Evolutionary conservation across 2,329 filamentous ascomycete species (phyloP).

Genomic region (Mycosphaerella sp.): DNA sequence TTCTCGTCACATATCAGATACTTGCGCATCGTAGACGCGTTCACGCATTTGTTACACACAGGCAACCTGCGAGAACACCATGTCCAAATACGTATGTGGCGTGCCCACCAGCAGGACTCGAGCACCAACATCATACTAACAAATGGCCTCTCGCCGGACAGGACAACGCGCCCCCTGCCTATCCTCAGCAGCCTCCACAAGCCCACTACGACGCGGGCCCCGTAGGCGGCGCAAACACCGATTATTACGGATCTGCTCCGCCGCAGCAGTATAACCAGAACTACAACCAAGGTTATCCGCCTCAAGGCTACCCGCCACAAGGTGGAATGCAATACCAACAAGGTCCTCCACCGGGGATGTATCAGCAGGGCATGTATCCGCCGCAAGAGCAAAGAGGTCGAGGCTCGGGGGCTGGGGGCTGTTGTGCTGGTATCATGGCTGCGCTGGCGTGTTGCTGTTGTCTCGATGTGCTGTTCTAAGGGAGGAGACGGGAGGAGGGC

Average conservation of each 20-base stretch:
- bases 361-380: slow-evolving; percentile 25
- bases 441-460: slow-evolving; percentile 44
- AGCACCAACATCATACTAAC: not conserved
- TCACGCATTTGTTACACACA: not conserved
- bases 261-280: slow-evolving; percentile 8
- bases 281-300: not conserved
- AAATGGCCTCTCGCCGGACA: not conserved
- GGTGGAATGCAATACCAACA: slow-evolving; percentile 30
- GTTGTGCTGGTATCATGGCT: slow-evolving; percentile 33
- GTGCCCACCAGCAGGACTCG: not conserved
- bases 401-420: slow-evolving; percentile 32
- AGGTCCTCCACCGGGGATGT: slow-evolving; percentile 30
- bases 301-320: slow-evolving; percentile 25
- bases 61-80: not conserved
- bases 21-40: too few species aligned
- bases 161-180: slow-evolving; percentile 23
- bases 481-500: not conserved
- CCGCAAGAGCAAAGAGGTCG: slow-evolving; percentile 29
- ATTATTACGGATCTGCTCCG: slow-evolving; percentile 2
- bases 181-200: slow-evolving; percentile 23
- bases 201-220: slow-evolving; percentile 22
- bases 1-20: not conserved
- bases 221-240: not conserved
- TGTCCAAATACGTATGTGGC: slow-evolving; percentile 10
- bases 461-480: slow-evolving; percentile 30